Evolutionary conservation across 257 asterid genomes (phyloP).

Genomic region (Solanum bulbocastanum): DNA sequence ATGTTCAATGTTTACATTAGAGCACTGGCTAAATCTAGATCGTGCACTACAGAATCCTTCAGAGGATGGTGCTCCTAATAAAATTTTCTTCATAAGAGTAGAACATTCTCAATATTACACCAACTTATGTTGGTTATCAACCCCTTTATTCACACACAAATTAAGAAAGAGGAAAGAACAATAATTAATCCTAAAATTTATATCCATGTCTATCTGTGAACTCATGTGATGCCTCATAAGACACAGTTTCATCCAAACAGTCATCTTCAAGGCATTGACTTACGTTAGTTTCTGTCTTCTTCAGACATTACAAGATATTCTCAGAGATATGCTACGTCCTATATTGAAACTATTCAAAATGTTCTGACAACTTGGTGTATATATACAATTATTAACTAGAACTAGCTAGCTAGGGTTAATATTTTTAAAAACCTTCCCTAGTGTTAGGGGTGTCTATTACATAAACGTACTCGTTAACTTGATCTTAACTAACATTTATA

Average conservation of each 20-base stretch:
- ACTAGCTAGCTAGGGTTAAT: background rate
- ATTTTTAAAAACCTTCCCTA: background rate
- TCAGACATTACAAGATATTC: background rate
- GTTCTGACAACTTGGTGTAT: background rate
- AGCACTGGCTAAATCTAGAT: too few relatives aligned
- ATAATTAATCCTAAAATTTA: background rate
- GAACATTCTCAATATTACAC: too few relatives aligned
- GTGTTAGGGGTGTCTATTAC: background rate
- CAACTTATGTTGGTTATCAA: too few relatives aligned
- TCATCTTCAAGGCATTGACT: background rate
- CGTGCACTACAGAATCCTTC: too few relatives aligned
- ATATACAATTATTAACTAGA: background rate
- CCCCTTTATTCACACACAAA: too few relatives aligned
- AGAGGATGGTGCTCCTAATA: too few relatives aligned
- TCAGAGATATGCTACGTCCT: background rate
- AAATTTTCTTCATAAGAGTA: too few relatives aligned
- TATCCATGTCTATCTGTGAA: background rate
- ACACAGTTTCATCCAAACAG: background rate
- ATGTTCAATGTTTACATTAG: too few relatives aligned
- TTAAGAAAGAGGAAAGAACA: too few relatives aligned
- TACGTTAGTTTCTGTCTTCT: background rate
- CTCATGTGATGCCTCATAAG: background rate
- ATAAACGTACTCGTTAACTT: too few relatives aligned
- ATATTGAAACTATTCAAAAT: background rate
- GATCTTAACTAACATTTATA: too few relatives aligned